These are phyloP conservation scores for Aspergillus avenaceus DNA, from an alignment of 495 filamentous ascomycete species.

Conservation along the genomic window DNA sequence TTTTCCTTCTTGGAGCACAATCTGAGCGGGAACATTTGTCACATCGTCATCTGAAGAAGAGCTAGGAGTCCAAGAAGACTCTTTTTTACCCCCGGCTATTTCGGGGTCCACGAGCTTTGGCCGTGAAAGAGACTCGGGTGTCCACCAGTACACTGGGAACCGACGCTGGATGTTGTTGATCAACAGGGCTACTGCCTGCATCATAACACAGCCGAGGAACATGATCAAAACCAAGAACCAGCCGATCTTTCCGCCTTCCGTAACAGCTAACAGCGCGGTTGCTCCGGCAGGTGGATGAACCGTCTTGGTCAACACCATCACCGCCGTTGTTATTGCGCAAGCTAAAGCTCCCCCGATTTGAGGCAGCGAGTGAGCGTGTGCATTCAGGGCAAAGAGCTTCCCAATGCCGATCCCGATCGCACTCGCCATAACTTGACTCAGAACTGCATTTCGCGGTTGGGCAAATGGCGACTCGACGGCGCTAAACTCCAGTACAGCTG, in stretches of 20 bases:
- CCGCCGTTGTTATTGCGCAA: conserved; percentile 61
- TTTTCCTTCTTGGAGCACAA: conserved; percentile 28
- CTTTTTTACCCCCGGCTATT: conserved; percentile 11
- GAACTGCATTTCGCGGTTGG: conserved; percentile 73
- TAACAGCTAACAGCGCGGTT: conserved; percentile 74
- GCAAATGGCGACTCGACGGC: conserved; percentile 77
- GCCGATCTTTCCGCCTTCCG: conserved; percentile 58
- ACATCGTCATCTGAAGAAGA: conserved; percentile 24
- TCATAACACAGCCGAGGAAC: conserved; percentile 58
- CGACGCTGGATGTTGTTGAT: conserved; percentile 74
- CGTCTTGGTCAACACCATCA: conserved; percentile 76
- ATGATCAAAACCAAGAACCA: conserved; percentile 72
- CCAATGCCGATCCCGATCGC: conserved; percentile 61
- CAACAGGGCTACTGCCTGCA: conserved; percentile 61
- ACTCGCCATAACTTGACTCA: conserved; percentile 68
- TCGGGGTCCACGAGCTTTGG: conserved; percentile 21
- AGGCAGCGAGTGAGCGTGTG: conserved; percentile 38
- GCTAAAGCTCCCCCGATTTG: conserved; percentile 69
- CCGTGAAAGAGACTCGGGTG: conserved; percentile 26
- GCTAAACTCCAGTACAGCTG: conserved; percentile 71
- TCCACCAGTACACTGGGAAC: conserved; percentile 76
- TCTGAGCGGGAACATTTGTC: conserved; percentile 22
- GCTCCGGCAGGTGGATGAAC: conserved; percentile 87
- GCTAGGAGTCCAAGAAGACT: conserved; percentile 10
- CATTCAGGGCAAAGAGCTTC: conserved; percentile 66